These are phyloP conservation scores for Hypericum perforatum DNA, from an alignment of 345 rosid genomes.

Conservation along the genomic window DNA sequence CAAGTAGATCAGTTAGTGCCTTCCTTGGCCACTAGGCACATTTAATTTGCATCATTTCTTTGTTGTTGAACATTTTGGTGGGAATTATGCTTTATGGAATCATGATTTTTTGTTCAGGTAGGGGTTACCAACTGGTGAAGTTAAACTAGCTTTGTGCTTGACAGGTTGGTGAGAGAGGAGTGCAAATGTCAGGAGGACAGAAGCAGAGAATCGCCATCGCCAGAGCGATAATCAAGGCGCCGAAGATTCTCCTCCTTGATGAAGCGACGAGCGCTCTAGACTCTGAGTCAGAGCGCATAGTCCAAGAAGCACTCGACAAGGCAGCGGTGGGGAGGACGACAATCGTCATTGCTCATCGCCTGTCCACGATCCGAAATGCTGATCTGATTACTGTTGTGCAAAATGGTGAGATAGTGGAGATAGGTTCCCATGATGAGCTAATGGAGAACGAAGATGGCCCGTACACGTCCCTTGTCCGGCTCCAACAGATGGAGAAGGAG, in stretches of 20 bases:
- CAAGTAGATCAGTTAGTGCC: too few relatives aligned
- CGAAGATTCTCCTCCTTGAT: constrained; percentile 30
- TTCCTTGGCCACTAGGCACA: too few relatives aligned
- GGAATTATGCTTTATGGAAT: too few relatives aligned
- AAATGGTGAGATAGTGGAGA: constrained; percentile 40
- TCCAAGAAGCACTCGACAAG: constrained; percentile 24
- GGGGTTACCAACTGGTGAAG: too few relatives aligned
- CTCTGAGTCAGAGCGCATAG: constrained; percentile 25
- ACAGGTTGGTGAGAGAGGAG: constrained; percentile 25
- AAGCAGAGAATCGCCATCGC: constrained; percentile 23
- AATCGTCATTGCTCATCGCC: constrained; percentile 18
- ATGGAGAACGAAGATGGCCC: constrained; percentile 35
- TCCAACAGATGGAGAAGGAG: constrained; percentile 39
- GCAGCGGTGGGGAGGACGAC: constrained; percentile 21
- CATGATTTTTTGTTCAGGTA: too few relatives aligned
- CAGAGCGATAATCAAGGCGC: constrained; percentile 20
- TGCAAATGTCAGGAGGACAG: constrained; percentile 23
- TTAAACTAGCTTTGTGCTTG: background rate
- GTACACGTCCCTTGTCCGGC: constrained; percentile 40
- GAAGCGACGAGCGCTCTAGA: constrained; percentile 24
- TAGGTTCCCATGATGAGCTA: constrained; percentile 24
- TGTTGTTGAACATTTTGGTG: too few relatives aligned
- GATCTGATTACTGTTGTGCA: constrained; percentile 4
- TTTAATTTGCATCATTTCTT: too few relatives aligned
- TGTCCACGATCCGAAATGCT: constrained; percentile 7